Percentiles rank a stretch among this genome's conserved stretches.
phyloP scores from a whole-genome alignment of 2,329 filamentous ascomycete species.

The Pyrenochaeta sp. region DNA sequence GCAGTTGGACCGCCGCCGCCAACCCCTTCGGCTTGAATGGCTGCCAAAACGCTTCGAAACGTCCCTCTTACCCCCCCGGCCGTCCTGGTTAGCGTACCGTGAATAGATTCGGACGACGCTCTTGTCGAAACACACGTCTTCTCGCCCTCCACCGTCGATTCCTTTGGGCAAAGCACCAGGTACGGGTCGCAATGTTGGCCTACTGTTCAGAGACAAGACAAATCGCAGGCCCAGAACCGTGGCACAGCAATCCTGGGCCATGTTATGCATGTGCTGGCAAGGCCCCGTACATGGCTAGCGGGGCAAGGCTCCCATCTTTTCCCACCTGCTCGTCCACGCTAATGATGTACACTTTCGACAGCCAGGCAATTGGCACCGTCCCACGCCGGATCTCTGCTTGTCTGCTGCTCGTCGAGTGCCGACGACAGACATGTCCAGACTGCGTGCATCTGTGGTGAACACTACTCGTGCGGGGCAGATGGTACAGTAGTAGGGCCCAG shows the following conservation, averaged over 20 bases:
- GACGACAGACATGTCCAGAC: too few species aligned
- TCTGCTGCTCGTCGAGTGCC: too few species aligned
- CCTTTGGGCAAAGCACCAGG: not conserved
- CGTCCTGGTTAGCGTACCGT: not conserved
- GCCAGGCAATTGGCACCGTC: too few species aligned
- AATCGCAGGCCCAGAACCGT: conserved; percentile 1
- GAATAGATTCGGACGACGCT: not conserved
- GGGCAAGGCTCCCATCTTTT: not conserved
- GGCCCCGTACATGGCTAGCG: not conserved
- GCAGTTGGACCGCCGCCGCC: conserved; percentile 2
- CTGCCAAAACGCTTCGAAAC: conserved; percentile 5
- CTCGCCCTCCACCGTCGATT: not conserved
- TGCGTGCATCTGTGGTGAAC: too few species aligned
- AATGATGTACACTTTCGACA: too few species aligned
- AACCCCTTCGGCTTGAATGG: not conserved
- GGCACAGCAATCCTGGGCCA: conserved; percentile 5
- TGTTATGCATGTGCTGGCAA: conserved; percentile 15
- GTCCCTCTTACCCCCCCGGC: not conserved
- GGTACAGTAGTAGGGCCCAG: not conserved
- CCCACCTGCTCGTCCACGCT: too few species aligned
- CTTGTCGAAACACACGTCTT: not conserved
- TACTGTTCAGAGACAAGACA: not conserved
- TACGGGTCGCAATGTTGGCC: not conserved
- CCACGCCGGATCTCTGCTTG: too few species aligned
- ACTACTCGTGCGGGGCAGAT: too few species aligned